Conservation (phyloP, 1,139 yeast genomes). For the Blastobotrys proliferans region DNA sequence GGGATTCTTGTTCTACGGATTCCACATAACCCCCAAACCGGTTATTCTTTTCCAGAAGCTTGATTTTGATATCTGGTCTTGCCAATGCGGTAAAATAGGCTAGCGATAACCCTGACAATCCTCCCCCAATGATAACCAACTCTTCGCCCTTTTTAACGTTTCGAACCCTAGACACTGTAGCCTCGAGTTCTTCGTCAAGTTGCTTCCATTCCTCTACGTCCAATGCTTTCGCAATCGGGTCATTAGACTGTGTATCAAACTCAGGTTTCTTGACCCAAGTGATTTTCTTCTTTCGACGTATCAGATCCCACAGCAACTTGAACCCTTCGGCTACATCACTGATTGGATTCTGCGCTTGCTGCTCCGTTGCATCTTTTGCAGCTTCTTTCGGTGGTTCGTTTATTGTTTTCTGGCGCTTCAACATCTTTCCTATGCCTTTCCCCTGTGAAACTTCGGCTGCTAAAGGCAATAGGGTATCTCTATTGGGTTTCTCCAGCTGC, state of each 20-base stretch:
- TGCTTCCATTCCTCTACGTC: constrained; percentile 21
- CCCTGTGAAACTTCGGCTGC: constrained; percentile 4
- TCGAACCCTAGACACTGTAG: constrained; percentile 27
- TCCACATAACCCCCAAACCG: constrained; percentile 80
- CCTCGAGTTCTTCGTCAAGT: constrained; percentile 26
- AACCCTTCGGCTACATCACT: constrained; percentile 12
- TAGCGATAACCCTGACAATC: constrained; percentile 78
- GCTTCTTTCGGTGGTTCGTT: background rate
- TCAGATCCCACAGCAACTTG: constrained; percentile 10
- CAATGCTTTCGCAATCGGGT: constrained; percentile 16
- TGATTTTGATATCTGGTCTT: constrained; percentile 60
- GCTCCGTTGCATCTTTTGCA: background rate
- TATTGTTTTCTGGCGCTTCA: background rate
- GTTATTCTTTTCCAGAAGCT: constrained; percentile 52
- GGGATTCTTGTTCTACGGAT: constrained; percentile 33
- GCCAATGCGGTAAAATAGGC: constrained; percentile 67
- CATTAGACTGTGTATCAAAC: background rate
- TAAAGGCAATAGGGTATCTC: constrained; percentile 13
- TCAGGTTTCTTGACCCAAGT: constrained; percentile 8
- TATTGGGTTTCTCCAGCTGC: constrained; percentile 12
- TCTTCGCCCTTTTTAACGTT: constrained; percentile 27
- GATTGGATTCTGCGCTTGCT: background rate
- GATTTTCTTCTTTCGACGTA: constrained; percentile 10
- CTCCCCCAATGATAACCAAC: constrained; percentile 64
- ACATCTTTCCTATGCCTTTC: background rate